These are phyloP conservation scores for Globisporangium camurandrum DNA, from an alignment of 352 stramenopile genomes.

Conservation along the genomic window DNA sequence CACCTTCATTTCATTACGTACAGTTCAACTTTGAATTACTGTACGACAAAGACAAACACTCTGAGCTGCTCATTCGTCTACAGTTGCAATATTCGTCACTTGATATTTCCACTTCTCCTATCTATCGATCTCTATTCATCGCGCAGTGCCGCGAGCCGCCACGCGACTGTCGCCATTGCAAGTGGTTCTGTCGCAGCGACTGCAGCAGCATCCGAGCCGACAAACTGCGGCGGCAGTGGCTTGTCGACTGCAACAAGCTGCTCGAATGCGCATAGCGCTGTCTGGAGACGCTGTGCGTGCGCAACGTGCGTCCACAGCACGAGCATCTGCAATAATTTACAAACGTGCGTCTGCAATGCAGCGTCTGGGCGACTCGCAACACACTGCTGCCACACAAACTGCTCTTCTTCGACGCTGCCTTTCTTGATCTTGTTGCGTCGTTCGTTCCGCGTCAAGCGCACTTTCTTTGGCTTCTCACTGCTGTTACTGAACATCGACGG, in stretches of 20 bases:
- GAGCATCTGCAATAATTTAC: conserved; percentile 39
- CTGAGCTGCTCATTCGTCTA: too few species aligned
- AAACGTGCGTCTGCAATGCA: conserved; percentile 25
- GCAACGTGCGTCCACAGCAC: conserved; percentile 36
- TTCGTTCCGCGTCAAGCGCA: conserved; percentile 39
- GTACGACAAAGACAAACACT: too few species aligned
- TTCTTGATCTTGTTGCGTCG: conserved; percentile 60
- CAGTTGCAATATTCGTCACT: too few species aligned
- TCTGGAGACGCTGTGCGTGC: conserved; percentile 38
- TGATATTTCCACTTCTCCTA: too few species aligned
- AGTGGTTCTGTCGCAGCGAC: neutral
- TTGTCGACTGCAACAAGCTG: conserved; percentile 16
- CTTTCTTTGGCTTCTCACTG: conserved; percentile 25
- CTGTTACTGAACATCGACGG: neutral
- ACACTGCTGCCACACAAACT: conserved; percentile 46
- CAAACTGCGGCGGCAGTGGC: conserved; percentile 7
- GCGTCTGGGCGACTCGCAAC: conserved; percentile 27
- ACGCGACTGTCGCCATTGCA: neutral
- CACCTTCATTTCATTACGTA: too few species aligned
- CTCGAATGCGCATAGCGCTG: conserved; percentile 33
- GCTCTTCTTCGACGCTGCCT: conserved; percentile 61
- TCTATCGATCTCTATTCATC: neutral
- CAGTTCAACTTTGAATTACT: too few species aligned
- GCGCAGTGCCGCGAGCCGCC: conserved; percentile 8
- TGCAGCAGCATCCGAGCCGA: neutral